phyloP scores from a whole-genome alignment of 2,329 filamentous ascomycete species.

The Aureobasidium namibiae region DNA sequence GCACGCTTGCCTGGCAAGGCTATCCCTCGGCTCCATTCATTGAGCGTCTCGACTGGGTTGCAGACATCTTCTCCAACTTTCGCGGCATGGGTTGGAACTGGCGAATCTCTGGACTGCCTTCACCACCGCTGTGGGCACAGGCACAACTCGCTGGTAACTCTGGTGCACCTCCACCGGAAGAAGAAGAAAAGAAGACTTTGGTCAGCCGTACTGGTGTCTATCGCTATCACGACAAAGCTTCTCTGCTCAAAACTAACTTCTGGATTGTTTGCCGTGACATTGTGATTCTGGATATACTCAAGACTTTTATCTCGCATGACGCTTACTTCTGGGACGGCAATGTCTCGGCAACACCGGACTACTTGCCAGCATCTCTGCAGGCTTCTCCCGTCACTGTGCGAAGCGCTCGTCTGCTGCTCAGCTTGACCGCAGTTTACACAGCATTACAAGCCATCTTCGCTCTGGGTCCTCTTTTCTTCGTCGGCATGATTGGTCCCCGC shows the following conservation, averaged over 20 bases:
- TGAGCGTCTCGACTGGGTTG: constrained; percentile 50
- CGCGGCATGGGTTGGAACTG: constrained; percentile 55
- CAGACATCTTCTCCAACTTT: constrained; percentile 50
- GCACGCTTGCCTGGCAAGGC: constrained; percentile 44
- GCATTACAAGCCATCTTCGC: constrained; percentile 56
- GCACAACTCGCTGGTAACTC: constrained; percentile 28
- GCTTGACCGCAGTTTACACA: constrained; percentile 48
- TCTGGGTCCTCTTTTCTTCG: constrained; percentile 53
- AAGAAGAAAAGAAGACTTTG: constrained; percentile 10
- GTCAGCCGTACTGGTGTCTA: constrained; percentile 28
- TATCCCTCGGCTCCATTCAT: constrained; percentile 40
- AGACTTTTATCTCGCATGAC: constrained; percentile 63
- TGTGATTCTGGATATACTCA: constrained; percentile 60
- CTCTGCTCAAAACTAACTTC: constrained; percentile 28
- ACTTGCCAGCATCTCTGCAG: constrained; percentile 32
- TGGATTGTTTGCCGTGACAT: constrained; percentile 49
- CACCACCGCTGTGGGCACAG: constrained; percentile 34
- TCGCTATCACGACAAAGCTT: constrained; percentile 27
- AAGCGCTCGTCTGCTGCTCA: constrained; percentile 49
- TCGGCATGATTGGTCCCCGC: constrained; percentile 49
- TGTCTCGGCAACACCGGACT: constrained; percentile 40
- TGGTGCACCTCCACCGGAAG: constrained; percentile 10
- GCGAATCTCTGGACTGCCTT: constrained; percentile 41
- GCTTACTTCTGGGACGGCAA: constrained; percentile 58
- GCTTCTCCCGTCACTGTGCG: constrained; percentile 37